Conservation (phyloP, 371 early-diverging fungal species). For the Mucor mucedo region DNA sequence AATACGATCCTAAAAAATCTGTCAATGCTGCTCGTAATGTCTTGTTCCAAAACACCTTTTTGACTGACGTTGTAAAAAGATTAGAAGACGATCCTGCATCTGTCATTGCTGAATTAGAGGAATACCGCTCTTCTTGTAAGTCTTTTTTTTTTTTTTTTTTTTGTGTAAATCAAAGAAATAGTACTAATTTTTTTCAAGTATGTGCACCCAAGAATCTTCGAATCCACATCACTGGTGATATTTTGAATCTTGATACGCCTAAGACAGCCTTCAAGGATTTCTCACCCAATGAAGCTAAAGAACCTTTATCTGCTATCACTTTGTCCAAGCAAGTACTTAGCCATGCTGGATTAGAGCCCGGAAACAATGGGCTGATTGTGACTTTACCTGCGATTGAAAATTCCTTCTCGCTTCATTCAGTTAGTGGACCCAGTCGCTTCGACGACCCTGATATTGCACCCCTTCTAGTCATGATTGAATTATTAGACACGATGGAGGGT, state of each 20-base stretch:
- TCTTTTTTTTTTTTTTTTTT: background rate
- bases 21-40: slow-evolving; percentile 55
- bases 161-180: background rate
- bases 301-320: slow-evolving; percentile 45
- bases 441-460: slow-evolving; percentile 66
- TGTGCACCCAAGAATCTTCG: slow-evolving; percentile 62
- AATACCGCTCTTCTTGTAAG: slow-evolving; percentile 63
- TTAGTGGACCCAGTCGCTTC: slow-evolving; percentile 54
- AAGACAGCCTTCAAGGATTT: slow-evolving; percentile 53
- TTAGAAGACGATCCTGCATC: slow-evolving; percentile 54
- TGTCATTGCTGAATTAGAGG: slow-evolving; percentile 56
- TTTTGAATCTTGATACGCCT: slow-evolving; percentile 55
- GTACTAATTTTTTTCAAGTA: slow-evolving; percentile 37
- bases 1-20: slow-evolving; percentile 58
- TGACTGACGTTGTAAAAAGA: slow-evolving; percentile 56
- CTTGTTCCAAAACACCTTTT: slow-evolving; percentile 57
- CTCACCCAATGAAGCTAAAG: slow-evolving; percentile 9
- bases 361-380: slow-evolving; percentile 57
- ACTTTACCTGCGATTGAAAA: slow-evolving; percentile 68
- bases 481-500: slow-evolving; percentile 67
- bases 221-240: slow-evolving; percentile 66
- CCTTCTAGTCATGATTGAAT: slow-evolving; percentile 64
- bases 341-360: slow-evolving; percentile 57
- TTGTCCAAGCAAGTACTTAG: slow-evolving; percentile 59
- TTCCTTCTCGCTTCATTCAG: slow-evolving; percentile 58